phyloP scores from a whole-genome alignment of 139 green algal genomes.

The Eudorina sp. region DNA sequence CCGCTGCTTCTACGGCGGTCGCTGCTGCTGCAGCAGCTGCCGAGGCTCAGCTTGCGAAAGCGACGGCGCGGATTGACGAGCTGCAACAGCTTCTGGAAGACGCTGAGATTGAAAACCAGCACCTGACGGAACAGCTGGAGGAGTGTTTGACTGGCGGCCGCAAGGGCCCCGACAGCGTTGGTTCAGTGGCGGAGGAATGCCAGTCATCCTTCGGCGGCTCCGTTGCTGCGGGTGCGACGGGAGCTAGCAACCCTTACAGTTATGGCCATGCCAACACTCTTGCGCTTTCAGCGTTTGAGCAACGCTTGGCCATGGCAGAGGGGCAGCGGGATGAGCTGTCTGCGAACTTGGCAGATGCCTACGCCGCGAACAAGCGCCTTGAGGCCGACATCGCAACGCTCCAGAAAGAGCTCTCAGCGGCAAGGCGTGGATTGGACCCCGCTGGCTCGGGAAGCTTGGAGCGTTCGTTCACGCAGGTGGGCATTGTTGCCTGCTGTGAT shows the following conservation, averaged over 20 bases:
- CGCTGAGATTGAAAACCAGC: conserved; percentile 53
- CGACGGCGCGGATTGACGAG: conserved; percentile 16
- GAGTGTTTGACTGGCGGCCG: conserved; percentile 43
- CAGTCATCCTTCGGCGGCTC: conserved; percentile 16
- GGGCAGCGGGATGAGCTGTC: conserved; percentile 27
- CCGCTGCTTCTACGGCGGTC: not conserved
- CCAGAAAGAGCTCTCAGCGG: not conserved
- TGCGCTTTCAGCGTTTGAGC: conserved; percentile 40
- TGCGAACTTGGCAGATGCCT: not conserved
- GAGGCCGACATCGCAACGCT: conserved; percentile 7
- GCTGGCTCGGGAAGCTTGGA: not conserved
- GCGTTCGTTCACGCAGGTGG: conserved; percentile 1
- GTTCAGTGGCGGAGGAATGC: conserved; percentile 15
- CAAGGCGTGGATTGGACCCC: not conserved
- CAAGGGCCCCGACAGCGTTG: conserved; percentile 13
- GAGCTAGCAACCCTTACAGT: conserved; percentile 23
- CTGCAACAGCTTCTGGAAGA: conserved; percentile 54
- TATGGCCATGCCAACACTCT: conserved; percentile 23
- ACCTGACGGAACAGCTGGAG: conserved; percentile 59
- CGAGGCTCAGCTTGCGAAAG: conserved; percentile 22
- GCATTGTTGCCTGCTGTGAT: too few species aligned
- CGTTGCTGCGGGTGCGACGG: not conserved
- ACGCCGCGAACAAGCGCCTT: not conserved
- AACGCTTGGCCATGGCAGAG: conserved; percentile 41
- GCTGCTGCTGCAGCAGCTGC: not conserved